Conservation (phyloP, 345 rosid species). For the Jatropha curcas region DNA sequence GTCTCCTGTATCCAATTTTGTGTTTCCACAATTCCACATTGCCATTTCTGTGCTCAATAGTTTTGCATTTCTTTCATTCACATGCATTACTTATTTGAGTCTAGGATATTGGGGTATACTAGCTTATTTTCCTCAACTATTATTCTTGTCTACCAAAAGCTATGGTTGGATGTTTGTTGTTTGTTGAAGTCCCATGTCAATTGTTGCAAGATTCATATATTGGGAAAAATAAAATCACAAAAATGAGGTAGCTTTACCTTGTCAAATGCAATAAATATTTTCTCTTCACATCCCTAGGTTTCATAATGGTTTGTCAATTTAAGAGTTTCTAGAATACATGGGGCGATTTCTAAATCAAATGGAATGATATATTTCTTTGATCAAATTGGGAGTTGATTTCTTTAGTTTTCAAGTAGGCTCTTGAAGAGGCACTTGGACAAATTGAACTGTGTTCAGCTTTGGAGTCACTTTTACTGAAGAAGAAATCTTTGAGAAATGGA, state of each 20-base stretch:
- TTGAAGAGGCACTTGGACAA: conserved; percentile 58
- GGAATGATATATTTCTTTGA: background rate
- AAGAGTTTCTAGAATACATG: background rate
- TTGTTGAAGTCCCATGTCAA: background rate
- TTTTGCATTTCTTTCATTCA: background rate
- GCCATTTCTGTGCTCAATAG: no score
- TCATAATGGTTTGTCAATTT: background rate
- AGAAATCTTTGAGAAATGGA: conserved; percentile 62
- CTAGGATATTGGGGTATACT: background rate
- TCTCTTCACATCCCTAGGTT: background rate
- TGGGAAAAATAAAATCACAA: background rate
- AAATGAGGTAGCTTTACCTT: background rate
- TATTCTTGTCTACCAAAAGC: background rate
- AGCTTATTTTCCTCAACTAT: background rate
- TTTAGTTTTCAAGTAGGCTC: conserved; percentile 46
- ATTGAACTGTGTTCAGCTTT: conserved; percentile 58
- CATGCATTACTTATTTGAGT: background rate
- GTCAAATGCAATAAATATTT: background rate
- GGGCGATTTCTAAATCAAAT: background rate
- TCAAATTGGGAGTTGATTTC: conserved; percentile 15
- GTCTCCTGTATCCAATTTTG: no score
- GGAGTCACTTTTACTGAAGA: conserved; percentile 68
- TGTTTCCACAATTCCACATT: no score
- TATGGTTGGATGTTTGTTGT: background rate
- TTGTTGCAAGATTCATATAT: background rate